Evolutionary conservation across 1,284 basidiomycete species (phyloP).

Genomic region (Anthracocystis panici-leucophaei): DNA sequence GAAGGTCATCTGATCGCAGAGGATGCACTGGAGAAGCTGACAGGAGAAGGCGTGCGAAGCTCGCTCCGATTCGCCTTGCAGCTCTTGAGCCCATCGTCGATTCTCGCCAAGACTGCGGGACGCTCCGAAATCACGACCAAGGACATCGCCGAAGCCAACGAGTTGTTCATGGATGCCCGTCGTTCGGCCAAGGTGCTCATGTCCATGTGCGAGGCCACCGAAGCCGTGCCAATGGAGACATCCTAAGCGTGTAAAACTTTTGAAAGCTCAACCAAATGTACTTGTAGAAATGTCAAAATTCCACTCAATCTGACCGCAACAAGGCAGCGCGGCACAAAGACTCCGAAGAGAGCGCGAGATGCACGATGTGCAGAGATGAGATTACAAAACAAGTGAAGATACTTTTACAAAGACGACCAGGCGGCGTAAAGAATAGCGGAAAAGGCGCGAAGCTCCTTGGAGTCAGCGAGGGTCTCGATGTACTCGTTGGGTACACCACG

Average conservation of each 20-base stretch:
- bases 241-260: constrained; percentile 13
- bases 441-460: constrained; percentile 73
- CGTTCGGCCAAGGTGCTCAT: constrained; percentile 53
- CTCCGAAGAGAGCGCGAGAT: not conserved
- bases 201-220: constrained; percentile 18
- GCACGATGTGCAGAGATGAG: not conserved
- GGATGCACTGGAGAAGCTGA: constrained; percentile 84
- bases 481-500: constrained; percentile 83
- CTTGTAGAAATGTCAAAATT: constrained; percentile 25
- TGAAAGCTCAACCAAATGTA: constrained; percentile 11
- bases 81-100: constrained; percentile 90
- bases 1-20: constrained; percentile 84
- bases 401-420: constrained; percentile 60
- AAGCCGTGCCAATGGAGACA: constrained; percentile 51
- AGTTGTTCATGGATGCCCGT: constrained; percentile 91
- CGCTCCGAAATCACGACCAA: constrained; percentile 84
- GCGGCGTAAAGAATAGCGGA: constrained; percentile 73
- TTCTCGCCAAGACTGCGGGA: constrained; percentile 82
- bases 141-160: constrained; percentile 87
- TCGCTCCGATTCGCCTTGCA: constrained; percentile 92
- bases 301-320: not conserved
- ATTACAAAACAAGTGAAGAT: not conserved
- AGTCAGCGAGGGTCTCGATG: constrained; percentile 73
- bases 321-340: not conserved
- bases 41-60: constrained; percentile 83